Evolutionary conservation across 1,284 basidiomycete genomes (phyloP), one percentile per base, ranked within the genome.

Genomic region (Cryptococcus sp.): DNA sequence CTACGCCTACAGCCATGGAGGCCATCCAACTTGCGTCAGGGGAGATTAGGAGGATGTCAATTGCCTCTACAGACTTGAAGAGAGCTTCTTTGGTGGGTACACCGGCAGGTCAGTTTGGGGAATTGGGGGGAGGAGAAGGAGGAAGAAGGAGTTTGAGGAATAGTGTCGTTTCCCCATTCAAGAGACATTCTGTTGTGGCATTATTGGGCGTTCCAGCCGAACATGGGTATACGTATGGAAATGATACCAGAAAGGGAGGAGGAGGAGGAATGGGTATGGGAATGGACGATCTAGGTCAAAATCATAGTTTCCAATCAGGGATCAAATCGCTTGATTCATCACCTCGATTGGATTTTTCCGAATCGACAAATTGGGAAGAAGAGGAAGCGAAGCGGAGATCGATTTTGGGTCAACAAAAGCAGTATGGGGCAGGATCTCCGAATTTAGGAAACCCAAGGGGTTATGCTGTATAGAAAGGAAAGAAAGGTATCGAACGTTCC

Each of bases 51-150:
- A 57, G 62, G 10, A 34, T 65, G 23, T 46, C 48, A 0, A 45
- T 56, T 15, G 50, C 52, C 41, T 68, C 66, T 13, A 53, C 55
- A 14, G 58, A 66, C 15, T 46, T 57, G n/a, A 49, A 54, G 11
- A 38, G 55, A 33, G 51, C 55, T 11, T 56, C 57, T 14, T 37
- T 55, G 23, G 45, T 13, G 33, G n/a, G 36, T 30, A 23, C n/a
- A 36, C 32, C 13, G 11, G 42, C 38, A 41, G 10, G n/a, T 41
- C 10, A 10, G 38, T n/a, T 10, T 41, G 38, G 38, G 10, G n/a
- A 41, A 10, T 10, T 41, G 10, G 38, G 38, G 10, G 38, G 38
- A 10, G n/a, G 38, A 10, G 10, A 10, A 41, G 38, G 38, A 10
- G 10, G 38, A 10, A 10, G 38, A 10, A 41, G n/a, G 10, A 41